Conservation (phyloP, 1,139 yeast species). For the Saccharomycopsis hybrid region DNA sequence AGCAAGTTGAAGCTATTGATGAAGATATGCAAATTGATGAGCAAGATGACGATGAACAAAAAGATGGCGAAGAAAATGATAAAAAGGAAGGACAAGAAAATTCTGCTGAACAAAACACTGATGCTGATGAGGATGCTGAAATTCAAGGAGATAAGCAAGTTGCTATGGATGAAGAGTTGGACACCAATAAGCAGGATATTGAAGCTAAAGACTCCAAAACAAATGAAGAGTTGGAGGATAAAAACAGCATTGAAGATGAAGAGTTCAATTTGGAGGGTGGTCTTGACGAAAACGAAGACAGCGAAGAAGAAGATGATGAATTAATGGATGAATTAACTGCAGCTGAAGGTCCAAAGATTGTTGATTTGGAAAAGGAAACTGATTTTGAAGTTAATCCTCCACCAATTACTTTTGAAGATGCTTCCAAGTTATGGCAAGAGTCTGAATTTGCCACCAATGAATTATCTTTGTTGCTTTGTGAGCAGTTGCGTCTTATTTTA, state of each 20-base stretch:
- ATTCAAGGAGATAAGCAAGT: constrained; percentile 18
- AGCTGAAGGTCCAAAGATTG: constrained; percentile 24
- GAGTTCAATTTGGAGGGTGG: constrained; percentile 28
- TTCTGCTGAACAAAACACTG: constrained; percentile 23
- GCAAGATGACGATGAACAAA: constrained; percentile 30
- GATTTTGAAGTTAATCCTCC: constrained; percentile 33
- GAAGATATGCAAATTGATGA: constrained; percentile 87
- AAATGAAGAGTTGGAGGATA: constrained; percentile 44
- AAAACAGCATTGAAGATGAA: constrained; percentile 32
- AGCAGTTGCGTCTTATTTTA: constrained; percentile 83
- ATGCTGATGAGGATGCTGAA: constrained; percentile 17
- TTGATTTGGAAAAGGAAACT: constrained; percentile 24
- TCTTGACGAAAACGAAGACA: constrained; percentile 31
- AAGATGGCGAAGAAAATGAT: constrained; percentile 25
- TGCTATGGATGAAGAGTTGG: constrained; percentile 36
- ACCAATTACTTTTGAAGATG: constrained; percentile 53
- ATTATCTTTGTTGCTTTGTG: constrained; percentile 80
- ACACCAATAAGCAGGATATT: constrained; percentile 20
- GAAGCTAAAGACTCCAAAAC: constrained; percentile 24
- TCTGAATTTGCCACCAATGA: constrained; percentile 84
- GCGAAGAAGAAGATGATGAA: constrained; percentile 30
- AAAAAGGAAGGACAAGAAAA: constrained; percentile 25
- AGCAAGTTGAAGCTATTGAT: constrained; percentile 69
- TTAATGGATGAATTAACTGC: constrained; percentile 12
- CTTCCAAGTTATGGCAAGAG: constrained; percentile 72